Conservation (phyloP, 257 asterid species). For the Primulina tabacum region DNA sequence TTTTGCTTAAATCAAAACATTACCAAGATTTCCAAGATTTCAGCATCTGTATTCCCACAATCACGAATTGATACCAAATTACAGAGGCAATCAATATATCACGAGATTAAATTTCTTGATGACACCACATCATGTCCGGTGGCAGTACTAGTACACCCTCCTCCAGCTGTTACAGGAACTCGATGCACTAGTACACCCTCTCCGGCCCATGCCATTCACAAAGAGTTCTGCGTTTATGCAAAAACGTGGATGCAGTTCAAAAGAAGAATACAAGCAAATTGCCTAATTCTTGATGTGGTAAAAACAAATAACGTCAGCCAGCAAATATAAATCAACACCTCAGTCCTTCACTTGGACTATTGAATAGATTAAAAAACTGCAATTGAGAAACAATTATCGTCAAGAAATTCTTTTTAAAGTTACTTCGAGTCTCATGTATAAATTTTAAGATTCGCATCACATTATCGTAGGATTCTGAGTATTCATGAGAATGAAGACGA, state of each 20-base stretch:
- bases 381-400: not conserved
- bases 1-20: constrained; percentile 25
- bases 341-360: no score
- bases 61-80: constrained; percentile 24
- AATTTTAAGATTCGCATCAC: no score
- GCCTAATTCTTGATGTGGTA: constrained; percentile 5
- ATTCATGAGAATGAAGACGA: no score
- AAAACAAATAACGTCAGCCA: constrained; percentile 17
- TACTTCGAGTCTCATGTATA: not conserved
- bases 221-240: constrained; percentile 41
- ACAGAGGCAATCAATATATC: constrained; percentile 27
- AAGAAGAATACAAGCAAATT: constrained; percentile 30
- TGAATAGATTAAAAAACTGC: no score
- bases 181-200: constrained; percentile 47
- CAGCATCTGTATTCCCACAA: constrained; percentile 23
- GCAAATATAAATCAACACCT: constrained; percentile 13
- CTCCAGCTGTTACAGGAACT: constrained; percentile 41
- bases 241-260: constrained; percentile 42
- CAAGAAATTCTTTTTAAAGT: not conserved
- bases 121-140: constrained; percentile 38
- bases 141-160: constrained; percentile 46
- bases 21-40: constrained; percentile 39
- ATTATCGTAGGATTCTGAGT: no score
- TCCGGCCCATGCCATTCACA: constrained; percentile 42
- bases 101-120: constrained; percentile 25